A percentile compares a stretch with the other conserved stretches of the same genome.
Conservation (phyloP, 306 rosid species). For the Arachis stenosperma region DNA sequence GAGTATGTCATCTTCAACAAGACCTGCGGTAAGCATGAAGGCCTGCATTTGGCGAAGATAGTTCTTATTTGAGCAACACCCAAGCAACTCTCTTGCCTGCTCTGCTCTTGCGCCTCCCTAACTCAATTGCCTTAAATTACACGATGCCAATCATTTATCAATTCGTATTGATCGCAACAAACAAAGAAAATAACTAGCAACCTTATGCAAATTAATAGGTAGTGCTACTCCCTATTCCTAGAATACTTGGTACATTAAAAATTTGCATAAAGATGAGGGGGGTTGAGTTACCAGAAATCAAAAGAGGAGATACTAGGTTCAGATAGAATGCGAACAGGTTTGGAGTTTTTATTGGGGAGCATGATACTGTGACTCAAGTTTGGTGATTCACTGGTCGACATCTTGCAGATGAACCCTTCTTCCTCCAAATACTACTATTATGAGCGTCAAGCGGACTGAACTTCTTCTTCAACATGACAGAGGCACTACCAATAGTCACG, state of each 20-base stretch:
- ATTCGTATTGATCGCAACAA: neutral
- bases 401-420: slow-evolving; percentile 47
- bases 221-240: no score
- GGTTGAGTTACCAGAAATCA: slow-evolving; percentile 61
- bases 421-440: slow-evolving; percentile 16
- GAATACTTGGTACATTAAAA: no score
- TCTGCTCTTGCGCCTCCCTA: neutral
- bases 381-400: slow-evolving; percentile 57
- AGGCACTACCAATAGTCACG: slow-evolving; percentile 17
- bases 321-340: slow-evolving; percentile 73
- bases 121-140: neutral
- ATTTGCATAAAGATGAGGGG: neutral
- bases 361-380: slow-evolving; percentile 58
- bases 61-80: slow-evolving; percentile 31
- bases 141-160: neutral
- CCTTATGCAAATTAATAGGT: no score
- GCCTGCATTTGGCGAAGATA: slow-evolving; percentile 59
- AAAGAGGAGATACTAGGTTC: slow-evolving; percentile 69
- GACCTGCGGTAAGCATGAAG: slow-evolving; percentile 48
- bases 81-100: slow-evolving; percentile 13
- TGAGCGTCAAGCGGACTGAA: slow-evolving; percentile 20
- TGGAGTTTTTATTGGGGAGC: slow-evolving; percentile 54
- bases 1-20: slow-evolving; percentile 48
- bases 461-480: slow-evolving; percentile 30
- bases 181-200: neutral